Evolutionary conservation across 805 yeast species (phyloP).

Genomic region (Pichia insulana): DNA sequence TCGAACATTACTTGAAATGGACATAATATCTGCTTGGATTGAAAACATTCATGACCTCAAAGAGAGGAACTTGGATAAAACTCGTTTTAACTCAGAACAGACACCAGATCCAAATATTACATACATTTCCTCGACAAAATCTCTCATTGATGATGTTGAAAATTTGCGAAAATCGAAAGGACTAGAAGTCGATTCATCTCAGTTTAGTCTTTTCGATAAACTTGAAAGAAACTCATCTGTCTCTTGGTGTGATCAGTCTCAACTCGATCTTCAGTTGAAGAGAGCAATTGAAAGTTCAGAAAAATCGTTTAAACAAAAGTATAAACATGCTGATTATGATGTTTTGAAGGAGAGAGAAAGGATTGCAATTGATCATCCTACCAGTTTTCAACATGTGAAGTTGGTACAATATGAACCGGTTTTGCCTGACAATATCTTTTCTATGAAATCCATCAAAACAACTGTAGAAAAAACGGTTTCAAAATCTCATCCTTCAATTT

Average conservation of each 20-base stretch:
- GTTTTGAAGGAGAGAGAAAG: not conserved
- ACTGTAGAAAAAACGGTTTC: not conserved
- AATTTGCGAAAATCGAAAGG: constrained; percentile 39
- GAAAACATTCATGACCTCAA: constrained; percentile 40
- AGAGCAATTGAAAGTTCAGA: constrained; percentile 22
- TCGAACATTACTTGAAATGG: constrained; percentile 61
- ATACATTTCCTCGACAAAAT: constrained; percentile 40
- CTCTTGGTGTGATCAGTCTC: constrained; percentile 37
- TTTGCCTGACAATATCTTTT: not conserved
- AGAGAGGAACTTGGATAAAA: constrained; percentile 34
- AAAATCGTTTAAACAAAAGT: constrained; percentile 13
- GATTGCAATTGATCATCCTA: constrained; percentile 15
- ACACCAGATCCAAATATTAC: constrained; percentile 9
- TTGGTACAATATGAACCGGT: constrained; percentile 10
- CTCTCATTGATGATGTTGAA: constrained; percentile 50
- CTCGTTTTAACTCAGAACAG: constrained; percentile 23
- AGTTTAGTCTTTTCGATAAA: constrained; percentile 21
- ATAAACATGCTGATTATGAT: not conserved
- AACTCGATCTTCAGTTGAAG: constrained; percentile 27
- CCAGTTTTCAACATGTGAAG: constrained; percentile 26
- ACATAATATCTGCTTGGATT: constrained; percentile 53
- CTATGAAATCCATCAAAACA: not conserved
- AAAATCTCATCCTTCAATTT: constrained; percentile 1
- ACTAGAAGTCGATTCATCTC: constrained; percentile 23
- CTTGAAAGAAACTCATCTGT: constrained; percentile 19